Evolutionary conservation across 176 grass and related monocot species (phyloP).

Genomic region (Eleusine indica): DNA sequence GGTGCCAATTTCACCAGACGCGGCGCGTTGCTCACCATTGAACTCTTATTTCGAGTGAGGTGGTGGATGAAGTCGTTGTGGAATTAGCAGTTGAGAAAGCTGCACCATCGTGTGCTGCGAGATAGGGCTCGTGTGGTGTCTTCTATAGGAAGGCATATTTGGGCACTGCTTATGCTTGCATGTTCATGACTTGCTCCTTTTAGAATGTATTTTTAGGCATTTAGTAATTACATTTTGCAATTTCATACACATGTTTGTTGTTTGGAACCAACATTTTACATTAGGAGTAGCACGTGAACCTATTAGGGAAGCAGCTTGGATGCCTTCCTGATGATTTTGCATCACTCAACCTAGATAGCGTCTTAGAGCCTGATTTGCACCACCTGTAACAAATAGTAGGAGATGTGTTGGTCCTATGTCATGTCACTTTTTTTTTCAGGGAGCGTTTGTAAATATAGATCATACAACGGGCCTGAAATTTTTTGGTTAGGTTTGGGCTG

Average conservation of each 20-base stretch:
- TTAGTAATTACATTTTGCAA: background rate
- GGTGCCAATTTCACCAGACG: background rate
- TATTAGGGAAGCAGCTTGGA: background rate
- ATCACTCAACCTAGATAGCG: background rate
- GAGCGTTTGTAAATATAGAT: background rate
- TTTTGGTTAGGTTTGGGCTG: background rate
- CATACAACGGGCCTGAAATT: background rate
- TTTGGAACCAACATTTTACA: background rate
- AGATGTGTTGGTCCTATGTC: background rate
- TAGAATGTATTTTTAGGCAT: background rate
- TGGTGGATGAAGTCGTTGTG: background rate
- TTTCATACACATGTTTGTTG: background rate
- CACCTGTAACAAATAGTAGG: background rate
- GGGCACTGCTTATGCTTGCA: background rate
- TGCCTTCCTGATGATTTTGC: background rate
- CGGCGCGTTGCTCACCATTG: background rate
- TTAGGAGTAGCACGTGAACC: background rate
- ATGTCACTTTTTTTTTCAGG: background rate
- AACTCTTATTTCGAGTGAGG: background rate
- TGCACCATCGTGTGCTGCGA: background rate
- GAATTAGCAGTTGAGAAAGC: background rate
- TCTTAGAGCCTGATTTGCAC: constrained; percentile 8
- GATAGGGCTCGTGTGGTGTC: background rate
- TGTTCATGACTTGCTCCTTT: background rate
- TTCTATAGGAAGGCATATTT: background rate